A percentile compares a stretch with the other conserved stretches of the same genome.
These are phyloP conservation scores for Babesia caballi DNA, from an alignment of 169 alveolate genomes.

Conservation along the genomic window DNA sequence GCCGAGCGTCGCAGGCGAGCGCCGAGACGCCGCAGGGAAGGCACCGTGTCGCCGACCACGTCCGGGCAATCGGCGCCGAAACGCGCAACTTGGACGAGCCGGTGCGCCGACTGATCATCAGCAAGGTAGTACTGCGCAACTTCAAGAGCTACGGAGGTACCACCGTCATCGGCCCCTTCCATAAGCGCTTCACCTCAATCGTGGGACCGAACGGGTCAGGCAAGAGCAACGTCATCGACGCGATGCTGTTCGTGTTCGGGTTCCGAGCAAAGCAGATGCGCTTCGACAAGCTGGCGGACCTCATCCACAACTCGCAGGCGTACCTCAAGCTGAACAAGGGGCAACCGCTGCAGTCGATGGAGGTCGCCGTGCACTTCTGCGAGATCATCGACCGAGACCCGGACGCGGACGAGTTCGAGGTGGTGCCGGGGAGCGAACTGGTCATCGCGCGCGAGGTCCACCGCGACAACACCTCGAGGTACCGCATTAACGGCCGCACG, in stretches of 20 bases:
- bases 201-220: constrained; percentile 99
- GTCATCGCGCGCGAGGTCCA: constrained; percentile 73
- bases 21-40: too few species aligned
- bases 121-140: constrained; percentile 88
- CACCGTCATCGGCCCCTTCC: constrained; percentile 91
- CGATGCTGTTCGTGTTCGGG: constrained; percentile 98
- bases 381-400: constrained; percentile 82
- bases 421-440: constrained; percentile 59
- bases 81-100: constrained; percentile 42
- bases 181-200: constrained; percentile 87
- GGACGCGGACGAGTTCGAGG: constrained; percentile 52
- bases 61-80: constrained; percentile 61
- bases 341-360: constrained; percentile 74
- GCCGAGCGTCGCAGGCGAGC: too few species aligned
- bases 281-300: constrained; percentile 89
- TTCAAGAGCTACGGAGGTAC: constrained; percentile 94
- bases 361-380: constrained; percentile 89
- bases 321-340: constrained; percentile 70
- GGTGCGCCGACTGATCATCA: constrained; percentile 81
- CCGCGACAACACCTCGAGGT: constrained; percentile 71
- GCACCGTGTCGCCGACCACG: constrained; percentile 36
- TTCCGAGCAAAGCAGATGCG: constrained; percentile 95
- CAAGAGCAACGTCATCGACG: constrained; percentile 98
- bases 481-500: constrained; percentile 83
- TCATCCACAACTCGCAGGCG: constrained; percentile 90